A percentile compares a stretch with the other conserved stretches of the same genome.
These are phyloP conservation scores for Pestalotiopsis sp. DNA, from an alignment of 2,329 filamentous ascomycete species.

Conservation along the genomic window DNA sequence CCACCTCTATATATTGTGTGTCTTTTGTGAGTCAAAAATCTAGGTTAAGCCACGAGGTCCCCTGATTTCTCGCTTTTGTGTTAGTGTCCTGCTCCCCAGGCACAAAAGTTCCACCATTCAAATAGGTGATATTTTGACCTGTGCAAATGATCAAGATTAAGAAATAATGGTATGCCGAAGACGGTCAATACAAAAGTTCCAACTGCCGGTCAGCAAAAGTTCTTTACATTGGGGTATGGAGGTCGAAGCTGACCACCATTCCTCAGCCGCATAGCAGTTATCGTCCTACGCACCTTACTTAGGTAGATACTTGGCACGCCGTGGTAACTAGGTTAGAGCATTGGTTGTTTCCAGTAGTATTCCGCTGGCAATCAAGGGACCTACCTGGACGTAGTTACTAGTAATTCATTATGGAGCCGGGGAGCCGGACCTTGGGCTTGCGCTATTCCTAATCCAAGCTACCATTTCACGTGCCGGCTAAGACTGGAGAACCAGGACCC, in stretches of 20 bases:
- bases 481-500: neutral
- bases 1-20: no score
- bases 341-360: no score
- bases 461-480: slow-evolving; percentile 10
- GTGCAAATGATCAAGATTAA: neutral
- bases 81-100: no score
- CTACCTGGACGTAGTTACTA: neutral
- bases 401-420: neutral
- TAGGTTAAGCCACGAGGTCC: no score
- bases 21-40: no score
- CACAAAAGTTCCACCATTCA: no score
- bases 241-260: neutral
- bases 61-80: no score
- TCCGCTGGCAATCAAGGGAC: no score
- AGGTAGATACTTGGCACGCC: neutral
- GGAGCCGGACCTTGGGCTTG: neutral
- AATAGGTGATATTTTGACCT: no score
- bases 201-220: neutral
- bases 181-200: slow-evolving; percentile 3
- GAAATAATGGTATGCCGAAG: no score
- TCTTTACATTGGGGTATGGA: neutral
- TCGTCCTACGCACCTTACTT: neutral
- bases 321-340: neutral
- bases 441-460: neutral
- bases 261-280: neutral